Evolutionary conservation across 192 early-diverging fungal species (phyloP).

Genomic region (Linnemannia hyalina): DNA sequence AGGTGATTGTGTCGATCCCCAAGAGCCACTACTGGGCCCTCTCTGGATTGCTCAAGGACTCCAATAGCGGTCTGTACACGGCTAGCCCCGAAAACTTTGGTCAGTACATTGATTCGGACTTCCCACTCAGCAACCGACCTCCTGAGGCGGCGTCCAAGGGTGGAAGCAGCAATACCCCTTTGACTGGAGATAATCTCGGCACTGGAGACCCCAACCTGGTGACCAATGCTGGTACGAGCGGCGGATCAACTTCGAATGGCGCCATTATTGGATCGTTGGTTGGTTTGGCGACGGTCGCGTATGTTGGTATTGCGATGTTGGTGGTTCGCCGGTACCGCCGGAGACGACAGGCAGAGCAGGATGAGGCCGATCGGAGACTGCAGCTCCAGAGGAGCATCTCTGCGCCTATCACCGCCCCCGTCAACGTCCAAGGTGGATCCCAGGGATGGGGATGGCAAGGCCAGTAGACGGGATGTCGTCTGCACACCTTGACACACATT

Average conservation of each 20-base stretch:
- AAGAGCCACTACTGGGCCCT: slow-evolving; percentile 17
- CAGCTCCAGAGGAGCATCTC: slow-evolving; percentile 16
- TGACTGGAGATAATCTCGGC: background rate
- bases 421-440: slow-evolving; percentile 2
- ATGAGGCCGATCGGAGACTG: background rate
- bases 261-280: slow-evolving; percentile 26
- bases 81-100: slow-evolving; percentile 21
- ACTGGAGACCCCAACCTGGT: background rate
- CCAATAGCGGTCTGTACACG: slow-evolving; percentile 5
- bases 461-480: background rate
- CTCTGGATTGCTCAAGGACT: slow-evolving; percentile 13
- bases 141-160: background rate
- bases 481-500: background rate
- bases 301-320: slow-evolving; percentile 42
- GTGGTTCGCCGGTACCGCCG: slow-evolving; percentile 11
- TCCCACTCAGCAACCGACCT: slow-evolving; percentile 26
- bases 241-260: background rate
- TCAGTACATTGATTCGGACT: slow-evolving; percentile 32
- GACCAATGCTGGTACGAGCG: background rate
- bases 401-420: slow-evolving; percentile 3
- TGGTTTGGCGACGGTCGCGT: slow-evolving; percentile 30
- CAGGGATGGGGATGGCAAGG: slow-evolving; percentile 48
- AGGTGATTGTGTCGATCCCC: slow-evolving; percentile 40
- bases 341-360: slow-evolving; percentile 11
- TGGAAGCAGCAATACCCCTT: background rate